Evolutionary conservation across 2,329 filamentous ascomycete genomes (phyloP).

Genomic region (Whalleya microplaca): DNA sequence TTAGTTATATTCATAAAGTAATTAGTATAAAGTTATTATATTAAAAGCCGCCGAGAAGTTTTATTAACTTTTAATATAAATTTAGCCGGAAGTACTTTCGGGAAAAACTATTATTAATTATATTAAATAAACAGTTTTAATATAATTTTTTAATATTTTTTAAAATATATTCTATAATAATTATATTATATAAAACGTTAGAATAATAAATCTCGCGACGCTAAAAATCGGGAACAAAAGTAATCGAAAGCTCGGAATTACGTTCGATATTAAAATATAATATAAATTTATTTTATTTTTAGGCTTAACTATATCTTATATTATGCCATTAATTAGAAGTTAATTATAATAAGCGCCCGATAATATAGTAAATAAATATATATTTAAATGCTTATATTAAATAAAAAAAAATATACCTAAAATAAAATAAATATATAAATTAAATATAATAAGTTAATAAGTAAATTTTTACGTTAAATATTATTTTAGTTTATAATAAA

Average conservation of each 20-base stretch:
- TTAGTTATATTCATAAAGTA: no score
- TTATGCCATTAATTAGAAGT: slow-evolving; percentile 33
- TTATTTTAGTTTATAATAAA: no score
- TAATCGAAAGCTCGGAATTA: slow-evolving; percentile 19
- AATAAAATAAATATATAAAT: no score
- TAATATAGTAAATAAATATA: slow-evolving; percentile 29
- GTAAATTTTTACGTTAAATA: no score
- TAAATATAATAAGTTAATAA: no score
- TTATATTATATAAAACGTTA: slow-evolving; percentile 35
- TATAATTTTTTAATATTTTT: slow-evolving; percentile 51
- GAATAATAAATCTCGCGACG: slow-evolving; percentile 5
- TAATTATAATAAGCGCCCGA: slow-evolving; percentile 25
- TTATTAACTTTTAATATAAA: slow-evolving; percentile 46
- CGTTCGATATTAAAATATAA: slow-evolving; percentile 42
- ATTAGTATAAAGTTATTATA: slow-evolving; percentile 32
- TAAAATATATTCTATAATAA: slow-evolving; percentile 51
- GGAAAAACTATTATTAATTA: slow-evolving; percentile 52
- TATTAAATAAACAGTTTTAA: slow-evolving; percentile 46
- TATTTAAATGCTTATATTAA: no score
- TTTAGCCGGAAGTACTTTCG: slow-evolving; percentile 50
- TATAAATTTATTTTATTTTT: slow-evolving; percentile 39
- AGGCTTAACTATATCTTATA: slow-evolving; percentile 33
- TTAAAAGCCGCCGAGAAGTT: slow-evolving; percentile 51
- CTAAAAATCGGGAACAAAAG: no score
- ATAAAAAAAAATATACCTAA: no score